phyloP scores from a whole-genome alignment of 495 filamentous ascomycete genomes.

The Aspergillus panamensis region DNA sequence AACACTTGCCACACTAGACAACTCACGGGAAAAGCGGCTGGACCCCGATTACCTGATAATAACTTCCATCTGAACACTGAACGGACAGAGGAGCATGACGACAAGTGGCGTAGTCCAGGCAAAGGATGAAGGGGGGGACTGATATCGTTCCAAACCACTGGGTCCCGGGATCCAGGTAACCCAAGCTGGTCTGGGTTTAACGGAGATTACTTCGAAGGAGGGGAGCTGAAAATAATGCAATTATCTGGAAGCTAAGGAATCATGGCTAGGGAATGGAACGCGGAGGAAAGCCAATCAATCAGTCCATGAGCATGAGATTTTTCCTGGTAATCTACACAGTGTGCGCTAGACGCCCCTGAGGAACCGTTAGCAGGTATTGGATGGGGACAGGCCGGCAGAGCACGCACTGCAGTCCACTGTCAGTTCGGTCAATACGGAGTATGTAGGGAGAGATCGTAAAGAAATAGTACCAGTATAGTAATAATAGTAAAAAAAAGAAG shows the following conservation, averaged over 20 bases:
- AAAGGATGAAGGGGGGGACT: conserved; percentile 14
- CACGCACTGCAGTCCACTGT: background rate
- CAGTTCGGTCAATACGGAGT: background rate
- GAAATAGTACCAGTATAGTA: background rate
- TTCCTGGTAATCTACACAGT: background rate
- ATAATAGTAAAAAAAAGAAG: background rate
- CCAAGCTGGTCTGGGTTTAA: background rate
- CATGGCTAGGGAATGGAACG: background rate
- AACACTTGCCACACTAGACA: conserved; percentile 24
- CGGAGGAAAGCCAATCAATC: background rate
- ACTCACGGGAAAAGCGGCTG: conserved; percentile 10
- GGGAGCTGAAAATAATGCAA: conserved; percentile 11
- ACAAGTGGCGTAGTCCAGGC: conserved; percentile 19
- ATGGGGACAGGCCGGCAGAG: background rate
- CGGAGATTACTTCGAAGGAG: conserved; percentile 12
- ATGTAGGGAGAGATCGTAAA: background rate
- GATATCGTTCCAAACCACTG: conserved; percentile 25
- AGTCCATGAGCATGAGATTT: background rate
- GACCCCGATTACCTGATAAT: background rate
- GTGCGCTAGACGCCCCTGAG: conserved; percentile 8
- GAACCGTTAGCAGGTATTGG: conserved; percentile 9
- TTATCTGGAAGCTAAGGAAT: background rate
- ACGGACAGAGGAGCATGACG: conserved; percentile 13
- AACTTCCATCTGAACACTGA: background rate
- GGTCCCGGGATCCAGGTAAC: conserved; percentile 25